These are phyloP conservation scores for Boletus rubropictus DNA, from an alignment of 768 basidiomycete species.

Conservation along the genomic window DNA sequence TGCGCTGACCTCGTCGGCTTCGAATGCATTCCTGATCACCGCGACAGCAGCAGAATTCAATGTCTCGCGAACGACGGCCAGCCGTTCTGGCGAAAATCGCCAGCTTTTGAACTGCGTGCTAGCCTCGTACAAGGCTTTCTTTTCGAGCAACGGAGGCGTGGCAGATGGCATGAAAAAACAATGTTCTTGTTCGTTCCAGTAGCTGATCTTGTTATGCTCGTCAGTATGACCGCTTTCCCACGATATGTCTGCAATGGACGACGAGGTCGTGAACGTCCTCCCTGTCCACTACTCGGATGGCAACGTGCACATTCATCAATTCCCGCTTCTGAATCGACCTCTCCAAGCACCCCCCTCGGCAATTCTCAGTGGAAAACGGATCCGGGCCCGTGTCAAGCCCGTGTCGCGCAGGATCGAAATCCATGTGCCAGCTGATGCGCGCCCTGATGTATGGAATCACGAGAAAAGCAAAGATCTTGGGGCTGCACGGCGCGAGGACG, in stretches of 20 bases:
- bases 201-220: too few species aligned
- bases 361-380: constrained; percentile 63
- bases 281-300: constrained; percentile 68
- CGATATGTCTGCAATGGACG: constrained; percentile 32
- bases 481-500: constrained; percentile 61
- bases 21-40: constrained; percentile 71
- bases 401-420: constrained; percentile 60
- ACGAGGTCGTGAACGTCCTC: constrained; percentile 60
- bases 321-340: constrained; percentile 67
- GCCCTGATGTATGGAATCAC: constrained; percentile 75
- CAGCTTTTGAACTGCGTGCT: constrained; percentile 84
- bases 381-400: constrained; percentile 68
- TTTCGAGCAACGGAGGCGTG: constrained; percentile 1
- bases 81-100: constrained; percentile 72
- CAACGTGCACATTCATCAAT: constrained; percentile 75
- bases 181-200: too few species aligned
- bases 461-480: constrained; percentile 66
- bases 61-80: constrained; percentile 52
- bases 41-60: constrained; percentile 74
- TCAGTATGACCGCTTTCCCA: constrained; percentile 15
- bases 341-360: constrained; percentile 77
- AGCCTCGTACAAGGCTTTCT: constrained; percentile 57
- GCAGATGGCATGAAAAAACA: not conserved
- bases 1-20: constrained; percentile 56
- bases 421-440: constrained; percentile 76